A percentile compares a stretch with the other conserved stretches of the same genome.
Conservation (phyloP, 305 asterid genomes). For the Fraxinus floribunda region DNA sequence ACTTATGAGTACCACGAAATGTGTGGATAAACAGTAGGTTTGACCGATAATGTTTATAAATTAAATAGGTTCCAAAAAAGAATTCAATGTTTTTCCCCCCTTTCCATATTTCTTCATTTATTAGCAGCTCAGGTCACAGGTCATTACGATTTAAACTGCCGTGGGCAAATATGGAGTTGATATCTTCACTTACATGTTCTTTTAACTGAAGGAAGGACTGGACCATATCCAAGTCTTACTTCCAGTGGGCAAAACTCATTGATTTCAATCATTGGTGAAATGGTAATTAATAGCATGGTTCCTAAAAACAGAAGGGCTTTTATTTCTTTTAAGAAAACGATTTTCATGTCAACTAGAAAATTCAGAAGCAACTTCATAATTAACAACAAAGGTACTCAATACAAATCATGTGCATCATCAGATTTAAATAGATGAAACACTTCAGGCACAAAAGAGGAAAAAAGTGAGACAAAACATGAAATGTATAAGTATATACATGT, state of each 20-base stretch:
- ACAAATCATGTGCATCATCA: not conserved
- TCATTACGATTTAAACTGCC: not conserved
- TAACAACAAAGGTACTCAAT: not conserved
- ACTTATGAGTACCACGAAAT: not conserved
- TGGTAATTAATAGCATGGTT: not conserved
- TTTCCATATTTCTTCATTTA: not conserved
- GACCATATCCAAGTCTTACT: not conserved
- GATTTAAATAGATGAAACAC: not conserved
- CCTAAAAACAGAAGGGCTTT: not conserved
- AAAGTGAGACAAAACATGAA: not conserved
- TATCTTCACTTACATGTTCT: not conserved
- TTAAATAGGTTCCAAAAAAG: not conserved
- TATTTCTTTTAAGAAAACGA: not conserved
- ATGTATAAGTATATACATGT: not conserved
- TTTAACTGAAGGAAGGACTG: not conserved
- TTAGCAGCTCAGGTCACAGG: not conserved
- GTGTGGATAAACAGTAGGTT: not conserved
- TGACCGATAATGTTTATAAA: not conserved
- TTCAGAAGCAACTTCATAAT: not conserved
- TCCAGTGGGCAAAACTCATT: not conserved
- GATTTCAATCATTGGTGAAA: not conserved
- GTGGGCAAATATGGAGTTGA: not conserved
- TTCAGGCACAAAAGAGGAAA: not conserved
- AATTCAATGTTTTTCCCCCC: not conserved
- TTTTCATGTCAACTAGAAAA: not conserved